Evolutionary conservation across 495 filamentous ascomycete species (phyloP), one percentile per base, ranked within the genome.

Genomic region (Penicillium longicatenatum): DNA sequence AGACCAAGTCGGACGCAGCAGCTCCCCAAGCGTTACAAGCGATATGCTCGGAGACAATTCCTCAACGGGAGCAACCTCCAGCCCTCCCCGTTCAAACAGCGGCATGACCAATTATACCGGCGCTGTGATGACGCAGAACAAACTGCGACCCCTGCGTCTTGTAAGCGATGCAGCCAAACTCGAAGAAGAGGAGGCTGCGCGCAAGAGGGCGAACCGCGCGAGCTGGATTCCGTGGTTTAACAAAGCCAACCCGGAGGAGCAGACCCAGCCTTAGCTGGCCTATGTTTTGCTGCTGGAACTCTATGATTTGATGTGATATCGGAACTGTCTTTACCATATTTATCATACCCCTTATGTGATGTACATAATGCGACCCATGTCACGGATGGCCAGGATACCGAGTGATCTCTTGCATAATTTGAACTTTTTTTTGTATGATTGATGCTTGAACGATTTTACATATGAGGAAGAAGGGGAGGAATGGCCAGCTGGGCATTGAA

Each of bases 91-190:
- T 47, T 80, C 82, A 52, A 79, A 79, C 63, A 81, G 81, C 50
- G 75, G 85, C 39, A 66, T 76, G 70, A 80, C 75, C 55, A 82
- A 80, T 54, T 80, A 81, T 31, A 82, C 77, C 51, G 68, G 83
- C 19, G 81, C 80, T 7, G 81, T 86, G 19, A 86, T 88, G 73
- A 84, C 86, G 39, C 86, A 89, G 70, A 92, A 86, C 60, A 91
- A 91, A 65, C 81, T 95, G 49, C 82, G 94, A 30, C 94, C 94
- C 1, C 74, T 98, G 66, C 79, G 93, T 41, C 80, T 98, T 11
- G 94, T 98, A 30, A 76, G 75, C 51, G 81, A 81, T 56, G 70
- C 79, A 29, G 52, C 61, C 39, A 71, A 67, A 50, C 56, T 69
- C 24, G 69, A 75, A 22, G 73, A 78, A 45, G 79, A 81, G 44